Conservation (phyloP, 2,329 filamentous ascomycete genomes). For the Coniochaeta sp. region DNA sequence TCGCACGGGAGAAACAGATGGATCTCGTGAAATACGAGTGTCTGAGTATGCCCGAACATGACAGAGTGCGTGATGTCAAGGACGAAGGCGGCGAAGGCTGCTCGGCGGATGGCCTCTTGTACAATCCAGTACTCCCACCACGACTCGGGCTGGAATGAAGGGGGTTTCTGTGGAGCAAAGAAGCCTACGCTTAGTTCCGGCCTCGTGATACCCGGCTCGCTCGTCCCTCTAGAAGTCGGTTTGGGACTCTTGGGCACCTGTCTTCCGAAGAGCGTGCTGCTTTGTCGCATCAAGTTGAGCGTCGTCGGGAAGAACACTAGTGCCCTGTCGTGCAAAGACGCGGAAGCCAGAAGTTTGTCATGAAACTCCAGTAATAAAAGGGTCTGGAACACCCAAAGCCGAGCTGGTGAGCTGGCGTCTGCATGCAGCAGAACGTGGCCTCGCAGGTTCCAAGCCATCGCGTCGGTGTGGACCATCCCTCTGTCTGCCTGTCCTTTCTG, state of each 20-base stretch:
- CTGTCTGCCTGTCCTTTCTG: background rate
- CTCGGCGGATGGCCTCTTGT: constrained; percentile 20
- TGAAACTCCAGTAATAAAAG: background rate
- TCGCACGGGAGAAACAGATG: constrained; percentile 20
- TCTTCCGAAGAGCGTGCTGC: constrained; percentile 1
- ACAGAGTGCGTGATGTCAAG: constrained; percentile 20
- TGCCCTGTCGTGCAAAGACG: background rate
- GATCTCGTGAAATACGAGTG: constrained; percentile 20
- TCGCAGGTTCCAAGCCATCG: background rate
- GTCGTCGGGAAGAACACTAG: background rate
- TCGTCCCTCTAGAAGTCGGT: background rate
- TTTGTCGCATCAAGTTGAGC: background rate
- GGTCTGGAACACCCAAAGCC: background rate
- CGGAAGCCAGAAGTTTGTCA: background rate
- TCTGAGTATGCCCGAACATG: constrained; percentile 20
- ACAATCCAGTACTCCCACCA: constrained; percentile 24
- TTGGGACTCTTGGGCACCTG: background rate
- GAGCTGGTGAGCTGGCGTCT: background rate
- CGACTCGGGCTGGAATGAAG: constrained; percentile 12
- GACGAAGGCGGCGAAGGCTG: constrained; percentile 19
- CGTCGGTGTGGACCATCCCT: background rate
- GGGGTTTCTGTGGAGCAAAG: background rate
- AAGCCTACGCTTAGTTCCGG: background rate
- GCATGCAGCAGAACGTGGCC: background rate
- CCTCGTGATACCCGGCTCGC: background rate